Base-by-base conservation (phyloP, 2,329 filamentous ascomycete species). In the Fusarium sp. region DNA sequence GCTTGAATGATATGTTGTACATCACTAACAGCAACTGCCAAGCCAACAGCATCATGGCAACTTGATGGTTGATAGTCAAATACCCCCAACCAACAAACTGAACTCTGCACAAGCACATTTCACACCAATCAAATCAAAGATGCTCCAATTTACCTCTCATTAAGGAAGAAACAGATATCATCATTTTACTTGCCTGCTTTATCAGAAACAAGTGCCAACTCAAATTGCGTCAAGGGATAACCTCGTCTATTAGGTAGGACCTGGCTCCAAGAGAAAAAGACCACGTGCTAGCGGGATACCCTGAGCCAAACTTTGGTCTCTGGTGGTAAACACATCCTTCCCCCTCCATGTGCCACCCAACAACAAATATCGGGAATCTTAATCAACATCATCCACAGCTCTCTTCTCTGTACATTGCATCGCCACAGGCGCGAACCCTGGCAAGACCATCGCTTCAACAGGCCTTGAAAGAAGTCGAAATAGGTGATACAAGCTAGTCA, bases 161-260 rank as follows among this genome's bases (percentile, higher is more conserved):
- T 9, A 17, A 62, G 24, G 63, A 53, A 71, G 64, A 76, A 71
- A 69, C 69, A 80, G 77, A 81, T 79, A 78, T 78, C 76, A 76
- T 81, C 76, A 75, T 77, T 78, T 75, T 77, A 75, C 73, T 67
- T 80, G 79, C 78, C 75, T 79, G 75, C 77, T 79, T 61, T 70
- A 71, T 66, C 72, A 76, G 60, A 67, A 64, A 75, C 70, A 70
- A 66, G 62, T 62, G 63, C 67, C 71, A 57, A 70, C 46, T 67
- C 71, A 57, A 70, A 44, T 67, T 64, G 66, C 57, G 55, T 70
- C 66, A 70, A 77, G 73, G 73, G 70, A 74, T 69, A 75, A 69
- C 77, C 79, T 80, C 72, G 69, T 81, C 79, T 80, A 75, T 77
- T 70, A 75, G 74, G 58, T 70, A 75, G 74, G 58, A 78, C 78